Evolutionary conservation across 1,139 yeast species (phyloP).

Genomic region (Candida glucosophila): DNA sequence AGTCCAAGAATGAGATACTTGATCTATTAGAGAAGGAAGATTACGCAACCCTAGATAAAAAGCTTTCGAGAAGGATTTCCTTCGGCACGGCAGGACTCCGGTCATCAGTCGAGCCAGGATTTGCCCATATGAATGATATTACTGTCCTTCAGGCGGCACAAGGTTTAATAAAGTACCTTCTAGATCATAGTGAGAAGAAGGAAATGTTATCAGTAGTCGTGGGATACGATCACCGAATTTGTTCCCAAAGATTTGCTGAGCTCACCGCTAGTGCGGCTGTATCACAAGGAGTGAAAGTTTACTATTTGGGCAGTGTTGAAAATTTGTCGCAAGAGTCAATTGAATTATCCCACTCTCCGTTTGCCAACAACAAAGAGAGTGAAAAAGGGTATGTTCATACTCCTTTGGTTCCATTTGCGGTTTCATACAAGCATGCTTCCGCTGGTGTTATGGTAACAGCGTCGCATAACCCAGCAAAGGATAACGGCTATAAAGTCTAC

Average conservation of each 20-base stretch:
- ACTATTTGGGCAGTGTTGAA: slow-evolving; percentile 40
- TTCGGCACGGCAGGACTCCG: slow-evolving; percentile 94
- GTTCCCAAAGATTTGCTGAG: slow-evolving; percentile 73
- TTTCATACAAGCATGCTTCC: slow-evolving; percentile 52
- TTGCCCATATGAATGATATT: slow-evolving; percentile 79
- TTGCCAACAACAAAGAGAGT: slow-evolving; percentile 5
- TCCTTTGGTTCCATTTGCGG: slow-evolving; percentile 86
- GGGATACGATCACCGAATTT: slow-evolving; percentile 87
- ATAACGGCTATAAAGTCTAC: slow-evolving; percentile 93
- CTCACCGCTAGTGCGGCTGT: slow-evolving; percentile 71
- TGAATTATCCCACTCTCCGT: slow-evolving; percentile 8
- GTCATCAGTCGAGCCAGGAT: slow-evolving; percentile 85
- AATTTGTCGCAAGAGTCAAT: slow-evolving; percentile 23
- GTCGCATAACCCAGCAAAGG: slow-evolving; percentile 88
- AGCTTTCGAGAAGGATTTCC: slow-evolving; percentile 53
- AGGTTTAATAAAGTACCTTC: slow-evolving; percentile 66
- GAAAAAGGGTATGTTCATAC: slow-evolving; percentile 55
- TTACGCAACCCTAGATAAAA: slow-evolving; percentile 37
- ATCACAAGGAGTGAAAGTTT: slow-evolving; percentile 60
- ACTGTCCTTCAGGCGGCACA: slow-evolving; percentile 90
- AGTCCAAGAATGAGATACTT: slow-evolving; percentile 48
- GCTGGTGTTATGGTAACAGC: slow-evolving; percentile 97
- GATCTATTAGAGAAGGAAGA: slow-evolving; percentile 32
- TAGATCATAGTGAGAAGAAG: slow-evolving; percentile 5
- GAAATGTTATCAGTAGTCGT: slow-evolving; percentile 46